Conservation (phyloP, 345 rosid species). For the Arabis alpina region DNA sequence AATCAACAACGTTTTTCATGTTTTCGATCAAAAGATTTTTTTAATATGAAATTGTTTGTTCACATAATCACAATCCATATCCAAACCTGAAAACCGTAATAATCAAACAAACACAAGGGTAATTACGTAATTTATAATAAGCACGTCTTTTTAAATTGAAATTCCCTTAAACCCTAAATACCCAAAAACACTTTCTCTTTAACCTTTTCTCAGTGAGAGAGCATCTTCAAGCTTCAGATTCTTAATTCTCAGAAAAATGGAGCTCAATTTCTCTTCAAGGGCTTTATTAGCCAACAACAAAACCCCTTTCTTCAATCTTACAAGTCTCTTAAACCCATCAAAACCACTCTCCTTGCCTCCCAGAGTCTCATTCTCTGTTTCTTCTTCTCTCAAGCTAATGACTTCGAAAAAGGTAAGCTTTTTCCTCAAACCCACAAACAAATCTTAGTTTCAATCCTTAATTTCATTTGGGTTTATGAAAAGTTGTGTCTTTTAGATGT, state of each 20-base stretch:
- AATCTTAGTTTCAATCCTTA: neutral
- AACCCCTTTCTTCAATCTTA: slow-evolving; percentile 10
- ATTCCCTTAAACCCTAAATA: slow-evolving; percentile 38
- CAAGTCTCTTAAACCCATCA: slow-evolving; percentile 30
- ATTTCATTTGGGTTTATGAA: neutral
- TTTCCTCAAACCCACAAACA: neutral
- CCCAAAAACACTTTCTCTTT: neutral
- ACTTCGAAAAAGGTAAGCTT: slow-evolving; percentile 45
- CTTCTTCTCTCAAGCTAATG: slow-evolving; percentile 27
- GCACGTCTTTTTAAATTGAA: slow-evolving; percentile 12
- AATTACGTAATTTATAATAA: neutral
- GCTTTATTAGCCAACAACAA: slow-evolving; percentile 34
- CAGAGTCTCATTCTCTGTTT: slow-evolving; percentile 40
- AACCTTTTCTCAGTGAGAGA: neutral
- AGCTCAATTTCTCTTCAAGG: slow-evolving; percentile 48
- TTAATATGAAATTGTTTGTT: no score
- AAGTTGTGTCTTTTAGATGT: neutral
- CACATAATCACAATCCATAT: neutral
- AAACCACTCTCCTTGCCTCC: slow-evolving; percentile 24
- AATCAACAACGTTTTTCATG: no score
- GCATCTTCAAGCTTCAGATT: slow-evolving; percentile 12
- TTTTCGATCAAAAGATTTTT: no score
- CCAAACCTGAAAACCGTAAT: slow-evolving; percentile 13
- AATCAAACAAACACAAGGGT: neutral
- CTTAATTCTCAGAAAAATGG: slow-evolving; percentile 40